Percentiles rank a stretch among this genome's conserved stretches.
phyloP scores from a whole-genome alignment of 495 filamentous ascomycete species.

The Saxophila tyrrhenica region DNA sequence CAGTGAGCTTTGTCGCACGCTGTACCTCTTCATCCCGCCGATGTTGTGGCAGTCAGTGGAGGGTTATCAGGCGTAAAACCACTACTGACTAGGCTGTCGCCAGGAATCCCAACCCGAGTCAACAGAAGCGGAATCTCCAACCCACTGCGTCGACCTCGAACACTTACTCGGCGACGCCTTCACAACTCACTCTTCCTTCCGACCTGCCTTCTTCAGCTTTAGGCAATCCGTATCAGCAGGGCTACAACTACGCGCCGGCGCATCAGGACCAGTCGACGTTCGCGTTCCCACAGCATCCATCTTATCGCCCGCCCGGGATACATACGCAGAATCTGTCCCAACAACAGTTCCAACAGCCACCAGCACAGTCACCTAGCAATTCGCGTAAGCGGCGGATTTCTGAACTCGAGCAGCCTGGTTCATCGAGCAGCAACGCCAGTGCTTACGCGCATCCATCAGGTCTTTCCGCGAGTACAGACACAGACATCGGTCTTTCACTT shows the following conservation, averaged over 20 bases:
- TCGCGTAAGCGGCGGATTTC: constrained; percentile 21
- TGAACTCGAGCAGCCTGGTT: constrained; percentile 11
- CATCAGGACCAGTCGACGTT: constrained; percentile 9
- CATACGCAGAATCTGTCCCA: constrained; percentile 8
- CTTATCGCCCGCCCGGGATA: constrained; percentile 3
- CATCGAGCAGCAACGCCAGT: constrained; percentile 13
- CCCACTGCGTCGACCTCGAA: constrained; percentile 8
- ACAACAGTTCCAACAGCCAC: constrained; percentile 9
- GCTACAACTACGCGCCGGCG: constrained; percentile 11
- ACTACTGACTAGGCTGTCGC: not conserved
- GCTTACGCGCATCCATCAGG: constrained; percentile 7
- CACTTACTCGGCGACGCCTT: constrained; percentile 20
- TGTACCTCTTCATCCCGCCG: not conserved
- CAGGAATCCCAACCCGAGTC: constrained; percentile 11
- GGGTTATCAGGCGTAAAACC: not conserved
- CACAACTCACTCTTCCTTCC: constrained; percentile 20
- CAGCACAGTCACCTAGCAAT: constrained; percentile 7
- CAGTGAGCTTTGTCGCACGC: not conserved
- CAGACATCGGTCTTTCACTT: constrained; percentile 6
- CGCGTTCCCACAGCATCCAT: constrained; percentile 10
- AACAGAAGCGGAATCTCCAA: constrained; percentile 18
- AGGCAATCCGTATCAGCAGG: constrained; percentile 10
- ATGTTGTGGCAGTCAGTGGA: not conserved
- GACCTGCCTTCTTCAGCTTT: constrained; percentile 10
- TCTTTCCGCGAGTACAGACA: not conserved